Conservation (phyloP, 371 early-diverging fungal species). For the Mucor plumbeus region DNA sequence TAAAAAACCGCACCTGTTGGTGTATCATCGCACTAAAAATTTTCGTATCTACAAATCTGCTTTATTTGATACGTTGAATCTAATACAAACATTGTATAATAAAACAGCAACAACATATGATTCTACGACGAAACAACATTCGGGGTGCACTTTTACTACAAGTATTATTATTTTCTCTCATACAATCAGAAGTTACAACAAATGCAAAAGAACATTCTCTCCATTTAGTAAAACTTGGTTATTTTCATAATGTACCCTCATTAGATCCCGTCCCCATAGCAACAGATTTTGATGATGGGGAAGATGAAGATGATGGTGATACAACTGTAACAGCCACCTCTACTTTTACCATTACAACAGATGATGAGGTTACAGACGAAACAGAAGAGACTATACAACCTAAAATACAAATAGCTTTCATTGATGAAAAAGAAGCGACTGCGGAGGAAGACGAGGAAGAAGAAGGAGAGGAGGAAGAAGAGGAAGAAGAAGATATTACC, state of each 20-base stretch:
- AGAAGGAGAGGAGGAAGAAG: not conserved
- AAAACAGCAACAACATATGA: constrained; percentile 2
- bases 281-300: not conserved
- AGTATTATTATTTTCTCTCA: not conserved
- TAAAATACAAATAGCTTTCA: not conserved
- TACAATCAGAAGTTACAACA: constrained; percentile 2
- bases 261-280: not conserved
- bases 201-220: constrained; percentile 3
- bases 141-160: constrained; percentile 17
- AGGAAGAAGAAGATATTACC: not conserved
- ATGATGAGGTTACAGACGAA: not conserved
- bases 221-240: not conserved
- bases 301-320: not conserved
- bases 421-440: not conserved
- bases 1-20: not conserved
- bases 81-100: not conserved
- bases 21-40: not conserved
- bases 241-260: not conserved
- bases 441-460: not conserved
- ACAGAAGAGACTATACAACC: not conserved
- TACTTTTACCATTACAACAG: not conserved
- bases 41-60: not conserved
- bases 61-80: not conserved
- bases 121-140: constrained; percentile 15
- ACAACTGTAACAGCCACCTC: not conserved